Percentiles rank a stretch among this genome's conserved stretches.
Conservation (phyloP, 768 basidiomycete species). For the Paxillus rubicundulus region DNA sequence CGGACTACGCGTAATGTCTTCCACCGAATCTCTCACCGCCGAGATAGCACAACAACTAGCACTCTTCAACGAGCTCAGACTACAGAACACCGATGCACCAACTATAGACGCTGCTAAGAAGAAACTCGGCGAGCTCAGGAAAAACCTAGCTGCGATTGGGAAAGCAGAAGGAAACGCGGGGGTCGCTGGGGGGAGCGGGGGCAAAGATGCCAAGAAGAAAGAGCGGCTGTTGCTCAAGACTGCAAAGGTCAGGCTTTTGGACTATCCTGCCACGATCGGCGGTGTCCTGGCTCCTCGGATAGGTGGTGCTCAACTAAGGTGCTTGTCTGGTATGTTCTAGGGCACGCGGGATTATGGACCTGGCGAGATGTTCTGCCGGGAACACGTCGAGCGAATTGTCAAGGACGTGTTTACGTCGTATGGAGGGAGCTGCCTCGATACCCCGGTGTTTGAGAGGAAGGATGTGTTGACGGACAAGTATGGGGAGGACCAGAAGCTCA, state of each 20-base stretch:
- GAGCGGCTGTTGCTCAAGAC: conserved; percentile 83
- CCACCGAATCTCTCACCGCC: conserved; percentile 43
- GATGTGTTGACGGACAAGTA: conserved; percentile 96
- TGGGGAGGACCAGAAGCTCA: conserved; percentile 95
- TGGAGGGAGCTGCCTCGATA: conserved; percentile 92
- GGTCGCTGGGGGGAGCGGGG: conserved; percentile 35
- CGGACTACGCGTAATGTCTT: conserved; percentile 36
- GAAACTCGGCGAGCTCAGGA: conserved; percentile 69
- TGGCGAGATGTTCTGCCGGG: conserved; percentile 87
- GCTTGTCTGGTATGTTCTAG: conserved; percentile 36
- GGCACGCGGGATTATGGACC: conserved; percentile 96
- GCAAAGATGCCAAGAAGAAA: conserved; percentile 58
- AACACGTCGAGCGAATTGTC: conserved; percentile 85
- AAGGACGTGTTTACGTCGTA: conserved; percentile 85
- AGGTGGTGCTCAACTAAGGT: conserved; percentile 10
- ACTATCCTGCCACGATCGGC: conserved; percentile 2
- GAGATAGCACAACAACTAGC: conserved; percentile 56
- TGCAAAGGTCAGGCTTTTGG: conserved; percentile 67
- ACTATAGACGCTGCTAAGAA: conserved; percentile 63
- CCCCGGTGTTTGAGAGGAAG: conserved; percentile 97
- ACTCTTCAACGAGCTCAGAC: conserved; percentile 60
- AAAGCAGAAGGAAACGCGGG: conserved; percentile 25
- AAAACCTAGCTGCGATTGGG: conserved; percentile 44
- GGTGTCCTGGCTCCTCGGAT: conserved; percentile 9
- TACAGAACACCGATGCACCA: conserved; percentile 49